phyloP scores from a whole-genome alignment of 2,329 filamentous ascomycete genomes.

The Leptographium radiaticola region DNA sequence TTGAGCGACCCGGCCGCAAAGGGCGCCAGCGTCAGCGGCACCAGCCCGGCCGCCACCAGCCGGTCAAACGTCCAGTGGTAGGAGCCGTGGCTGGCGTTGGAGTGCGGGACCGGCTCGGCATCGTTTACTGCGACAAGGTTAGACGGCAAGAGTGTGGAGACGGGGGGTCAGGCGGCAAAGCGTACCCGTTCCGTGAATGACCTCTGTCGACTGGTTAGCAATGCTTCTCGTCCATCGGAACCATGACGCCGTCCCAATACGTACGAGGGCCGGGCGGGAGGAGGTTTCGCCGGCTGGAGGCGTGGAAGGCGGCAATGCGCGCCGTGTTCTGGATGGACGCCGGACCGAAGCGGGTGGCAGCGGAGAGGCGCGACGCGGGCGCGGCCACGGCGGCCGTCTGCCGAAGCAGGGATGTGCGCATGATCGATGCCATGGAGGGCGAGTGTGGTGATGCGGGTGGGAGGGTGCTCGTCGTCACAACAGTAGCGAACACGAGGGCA shows the following conservation, averaged over 20 bases:
- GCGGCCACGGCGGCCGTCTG: constrained; percentile 32
- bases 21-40: constrained; percentile 79
- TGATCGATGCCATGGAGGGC: constrained; percentile 39
- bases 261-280: constrained; percentile 77
- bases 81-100: constrained; percentile 71
- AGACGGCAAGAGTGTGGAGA: constrained; percentile 1
- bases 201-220: constrained; percentile 36
- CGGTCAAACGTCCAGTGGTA: constrained; percentile 99
- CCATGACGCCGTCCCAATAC: constrained; percentile 19
- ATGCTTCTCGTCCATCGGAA: not conserved
- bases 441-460: not conserved
- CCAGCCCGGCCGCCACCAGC: constrained; percentile 62
- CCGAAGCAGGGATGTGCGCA: constrained; percentile 41
- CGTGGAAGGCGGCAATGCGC: constrained; percentile 74
- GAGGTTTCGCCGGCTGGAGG: constrained; percentile 59
- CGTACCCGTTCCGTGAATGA: constrained; percentile 61
- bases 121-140: constrained; percentile 58
- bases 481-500: not conserved
- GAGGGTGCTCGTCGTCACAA: not conserved
- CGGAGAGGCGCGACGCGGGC: constrained; percentile 16
- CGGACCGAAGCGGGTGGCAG: constrained; percentile 11
- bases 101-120: constrained; percentile 57
- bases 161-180: too few relatives aligned
- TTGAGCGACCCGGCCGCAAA: constrained; percentile 88
- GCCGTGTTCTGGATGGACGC: constrained; percentile 23